phyloP scores from a whole-genome alignment of 1,139 yeast species.

The Kodamaea suecica region DNA sequence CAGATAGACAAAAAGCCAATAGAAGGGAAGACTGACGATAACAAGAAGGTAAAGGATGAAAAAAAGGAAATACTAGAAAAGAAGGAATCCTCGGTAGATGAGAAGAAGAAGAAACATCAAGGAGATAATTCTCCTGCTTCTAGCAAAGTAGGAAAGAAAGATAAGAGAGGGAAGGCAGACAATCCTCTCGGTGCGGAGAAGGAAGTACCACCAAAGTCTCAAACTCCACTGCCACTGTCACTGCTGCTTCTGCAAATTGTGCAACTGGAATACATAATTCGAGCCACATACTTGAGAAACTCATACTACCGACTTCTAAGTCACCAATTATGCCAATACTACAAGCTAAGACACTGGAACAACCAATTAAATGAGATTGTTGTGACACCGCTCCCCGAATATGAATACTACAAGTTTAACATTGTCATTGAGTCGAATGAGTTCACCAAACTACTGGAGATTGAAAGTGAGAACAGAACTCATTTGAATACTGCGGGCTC shows the following conservation, averaged over 20 bases:
- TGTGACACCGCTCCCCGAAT: constrained; percentile 20
- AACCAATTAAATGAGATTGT: constrained; percentile 26
- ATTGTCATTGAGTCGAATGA: constrained; percentile 4
- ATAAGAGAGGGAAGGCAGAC: no score
- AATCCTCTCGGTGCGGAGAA: no score
- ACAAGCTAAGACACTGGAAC: constrained; percentile 41
- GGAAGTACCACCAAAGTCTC: no score
- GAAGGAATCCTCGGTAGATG: constrained; percentile 2
- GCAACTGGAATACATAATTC: constrained; percentile 15
- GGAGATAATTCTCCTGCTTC: no score
- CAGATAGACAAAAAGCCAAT: not conserved
- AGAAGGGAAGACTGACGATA: not conserved
- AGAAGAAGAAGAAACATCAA: no score
- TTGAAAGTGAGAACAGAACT: no score
- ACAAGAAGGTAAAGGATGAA: no score
- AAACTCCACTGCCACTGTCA: not conserved
- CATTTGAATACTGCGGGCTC: no score
- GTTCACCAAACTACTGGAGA: constrained; percentile 8
- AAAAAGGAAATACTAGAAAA: constrained; percentile 5
- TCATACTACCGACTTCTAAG: constrained; percentile 64
- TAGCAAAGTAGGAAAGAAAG: no score
- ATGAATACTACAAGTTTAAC: constrained; percentile 18
- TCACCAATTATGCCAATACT: constrained; percentile 69
- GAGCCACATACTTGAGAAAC: constrained; percentile 47
- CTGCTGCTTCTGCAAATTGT: not conserved